Base-by-base conservation (phyloP, 1,284 basidiomycete genomes). In the Sporisorium scitamineum region DNA sequence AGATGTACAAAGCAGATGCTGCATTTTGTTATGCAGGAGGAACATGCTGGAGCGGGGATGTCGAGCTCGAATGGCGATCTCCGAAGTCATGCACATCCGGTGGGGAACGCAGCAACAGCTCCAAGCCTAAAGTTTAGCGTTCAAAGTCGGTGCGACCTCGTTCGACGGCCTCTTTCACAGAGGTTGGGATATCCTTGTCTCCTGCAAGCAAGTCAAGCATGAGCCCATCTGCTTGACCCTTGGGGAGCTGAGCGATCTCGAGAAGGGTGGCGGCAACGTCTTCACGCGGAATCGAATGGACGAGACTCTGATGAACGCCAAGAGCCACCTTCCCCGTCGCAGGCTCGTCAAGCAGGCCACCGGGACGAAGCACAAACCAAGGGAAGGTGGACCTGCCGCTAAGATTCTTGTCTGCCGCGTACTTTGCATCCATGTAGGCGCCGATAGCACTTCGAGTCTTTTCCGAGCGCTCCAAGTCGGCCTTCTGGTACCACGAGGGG, bases 321-420 rank as follows among this genome's bases (percentile, higher is more conserved):
- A 81, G 65, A 6, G 76, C 63, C 20, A 81, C 76, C 24, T 74
- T 75, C 20, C 67, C 72, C 1, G 70, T 74, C 10, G 67, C 76
- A 4, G 75, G 87, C 1, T 88, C 87, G 63, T 91, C 88, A 0
- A 86, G 88, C 16, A 93, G 86, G 0, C 86, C 86, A 2, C 90
- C 90, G 3, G 92, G 92, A 4, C 92, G 89, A 16, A 93, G 85
- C 42, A 93, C 91, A 8, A 90, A 90, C 89, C 89, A 93, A 48
- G 90, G 88, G 86, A 93, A 91, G 0, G 87, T 81, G 20, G 88
- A 88, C 29, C 91, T 88, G 48, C 86, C 81, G 24, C 88, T 88
- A 8, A 93, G 88, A 73, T 91, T 89, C 80, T 90, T 89, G 85
- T 93, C 92, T 5, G 92, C 91, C 67, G 90, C 88, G 82, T 90